Conservation (phyloP, 108 stramenopile species). For the Epithemia pelagica region DNA sequence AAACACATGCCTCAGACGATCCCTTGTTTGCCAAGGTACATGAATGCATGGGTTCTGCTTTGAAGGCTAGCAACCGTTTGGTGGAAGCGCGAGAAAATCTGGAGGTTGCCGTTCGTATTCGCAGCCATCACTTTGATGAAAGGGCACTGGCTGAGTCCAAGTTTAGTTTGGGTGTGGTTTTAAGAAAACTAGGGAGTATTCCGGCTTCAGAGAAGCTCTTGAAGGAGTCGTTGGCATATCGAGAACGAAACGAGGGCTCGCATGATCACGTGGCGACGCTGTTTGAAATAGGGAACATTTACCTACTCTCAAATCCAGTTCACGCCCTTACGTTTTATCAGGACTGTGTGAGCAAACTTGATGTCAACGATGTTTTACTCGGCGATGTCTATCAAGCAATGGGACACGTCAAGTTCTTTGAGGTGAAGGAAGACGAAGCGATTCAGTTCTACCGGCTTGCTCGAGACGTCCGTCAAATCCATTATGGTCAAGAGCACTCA, state of each 20-base stretch:
- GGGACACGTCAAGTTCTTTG: conserved; percentile 14
- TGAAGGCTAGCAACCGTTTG: conserved; percentile 20
- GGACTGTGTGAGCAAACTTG: conserved; percentile 29
- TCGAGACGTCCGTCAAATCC: conserved; percentile 10
- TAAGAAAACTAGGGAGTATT: conserved; percentile 23
- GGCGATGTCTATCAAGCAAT: conserved; percentile 17
- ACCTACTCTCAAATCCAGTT: conserved; percentile 28
- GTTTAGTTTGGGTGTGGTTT: conserved; percentile 37
- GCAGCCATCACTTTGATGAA: conserved; percentile 33
- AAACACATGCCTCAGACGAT: conserved; percentile 22
- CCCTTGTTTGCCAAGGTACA: conserved; percentile 39
- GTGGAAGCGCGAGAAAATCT: conserved; percentile 36
- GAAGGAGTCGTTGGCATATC: conserved; percentile 41
- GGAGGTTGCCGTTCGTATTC: conserved; percentile 35
- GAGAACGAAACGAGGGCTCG: conserved; percentile 28
- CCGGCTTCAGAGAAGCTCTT: conserved; percentile 30
- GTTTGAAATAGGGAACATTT: conserved; percentile 50
- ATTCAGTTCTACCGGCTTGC: background rate
- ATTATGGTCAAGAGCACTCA: conserved; percentile 15
- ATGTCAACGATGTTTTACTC: conserved; percentile 6
- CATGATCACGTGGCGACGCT: conserved; percentile 37
- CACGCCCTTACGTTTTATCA: conserved; percentile 40
- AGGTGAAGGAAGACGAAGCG: conserved; percentile 3
- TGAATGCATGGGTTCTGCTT: conserved; percentile 37
- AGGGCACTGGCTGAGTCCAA: conserved; percentile 39